Evolutionary conservation across 2,329 filamentous ascomycete genomes (phyloP).

Genomic region (Tolypocladium tropicale): DNA sequence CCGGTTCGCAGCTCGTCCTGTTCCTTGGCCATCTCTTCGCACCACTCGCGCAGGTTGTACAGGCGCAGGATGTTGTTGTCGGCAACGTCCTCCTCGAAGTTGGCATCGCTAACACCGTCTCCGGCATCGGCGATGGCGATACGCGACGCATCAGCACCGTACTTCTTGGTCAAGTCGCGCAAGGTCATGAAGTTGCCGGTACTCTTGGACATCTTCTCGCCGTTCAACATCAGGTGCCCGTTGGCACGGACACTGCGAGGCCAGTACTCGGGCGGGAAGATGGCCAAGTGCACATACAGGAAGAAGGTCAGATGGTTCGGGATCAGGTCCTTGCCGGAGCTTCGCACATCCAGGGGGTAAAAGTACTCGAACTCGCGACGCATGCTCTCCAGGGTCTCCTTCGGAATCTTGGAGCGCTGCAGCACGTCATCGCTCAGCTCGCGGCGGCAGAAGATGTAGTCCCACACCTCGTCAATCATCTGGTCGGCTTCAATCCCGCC

Average conservation of each 20-base stretch:
- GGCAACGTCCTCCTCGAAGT: constrained; percentile 92
- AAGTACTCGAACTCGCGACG: constrained; percentile 92
- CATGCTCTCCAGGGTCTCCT: constrained; percentile 67
- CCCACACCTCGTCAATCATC: constrained; percentile 93
- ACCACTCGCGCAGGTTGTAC: constrained; percentile 78
- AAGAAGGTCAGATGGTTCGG: constrained; percentile 94
- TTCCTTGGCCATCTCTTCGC: constrained; percentile 71
- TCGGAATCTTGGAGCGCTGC: constrained; percentile 57
- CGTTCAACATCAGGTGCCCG: constrained; percentile 88
- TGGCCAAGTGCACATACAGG: constrained; percentile 84
- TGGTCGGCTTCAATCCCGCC: constrained; percentile 68
- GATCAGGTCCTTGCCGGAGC: constrained; percentile 87
- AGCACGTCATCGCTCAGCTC: constrained; percentile 58
- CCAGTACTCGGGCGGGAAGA: constrained; percentile 86
- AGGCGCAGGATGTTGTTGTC: constrained; percentile 85
- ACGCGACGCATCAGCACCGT: constrained; percentile 84
- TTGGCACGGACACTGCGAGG: constrained; percentile 78
- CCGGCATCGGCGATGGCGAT: constrained; percentile 91
- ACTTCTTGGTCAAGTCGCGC: constrained; percentile 77
- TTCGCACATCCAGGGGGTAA: constrained; percentile 83
- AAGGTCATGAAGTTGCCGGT: constrained; percentile 96
- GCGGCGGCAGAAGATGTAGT: constrained; percentile 80
- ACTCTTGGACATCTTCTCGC: constrained; percentile 97
- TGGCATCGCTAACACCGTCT: constrained; percentile 89
- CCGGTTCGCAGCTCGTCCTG: constrained; percentile 62